Evolutionary conservation across 257 asterid species (phyloP).

Genomic region (Asclepias syriaca): DNA sequence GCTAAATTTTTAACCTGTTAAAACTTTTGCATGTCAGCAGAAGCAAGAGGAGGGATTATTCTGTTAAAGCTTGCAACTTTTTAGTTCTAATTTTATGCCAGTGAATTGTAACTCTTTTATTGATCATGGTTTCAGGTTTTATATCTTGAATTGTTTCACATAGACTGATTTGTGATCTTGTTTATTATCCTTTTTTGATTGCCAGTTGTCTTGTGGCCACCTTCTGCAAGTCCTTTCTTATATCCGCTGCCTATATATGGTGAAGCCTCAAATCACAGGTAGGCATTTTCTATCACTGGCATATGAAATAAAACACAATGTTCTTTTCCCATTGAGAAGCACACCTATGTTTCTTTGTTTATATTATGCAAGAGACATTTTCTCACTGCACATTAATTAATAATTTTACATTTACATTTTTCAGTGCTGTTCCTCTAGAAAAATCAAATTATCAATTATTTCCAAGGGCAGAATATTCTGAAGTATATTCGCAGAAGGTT

Average conservation of each 20-base stretch:
- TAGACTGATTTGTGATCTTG: neutral
- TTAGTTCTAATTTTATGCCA: neutral
- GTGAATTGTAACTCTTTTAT: neutral
- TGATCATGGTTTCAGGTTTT: neutral
- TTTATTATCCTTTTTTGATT: slow-evolving; percentile 11
- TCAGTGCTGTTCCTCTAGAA: slow-evolving; percentile 67
- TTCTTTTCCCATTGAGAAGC: neutral
- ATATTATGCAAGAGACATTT: slow-evolving; percentile 2
- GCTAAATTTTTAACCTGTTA: neutral
- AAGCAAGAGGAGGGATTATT: neutral
- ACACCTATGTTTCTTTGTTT: neutral
- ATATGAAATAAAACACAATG: neutral
- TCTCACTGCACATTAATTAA: slow-evolving; percentile 7
- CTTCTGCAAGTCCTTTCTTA: slow-evolving; percentile 68
- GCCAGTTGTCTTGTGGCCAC: slow-evolving; percentile 92
- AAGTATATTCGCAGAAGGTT: slow-evolving; percentile 65
- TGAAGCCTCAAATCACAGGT: slow-evolving; percentile 98
- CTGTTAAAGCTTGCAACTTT: neutral
- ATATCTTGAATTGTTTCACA: neutral
- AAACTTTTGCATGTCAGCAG: neutral
- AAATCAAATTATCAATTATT: slow-evolving; percentile 45
- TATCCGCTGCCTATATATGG: slow-evolving; percentile 88
- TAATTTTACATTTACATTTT: slow-evolving; percentile 19
- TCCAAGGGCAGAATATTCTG: slow-evolving; percentile 62
- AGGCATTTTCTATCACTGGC: slow-evolving; percentile 16